phyloP scores from a whole-genome alignment of 208 protist species.

The Leishmania arabica region DNA sequence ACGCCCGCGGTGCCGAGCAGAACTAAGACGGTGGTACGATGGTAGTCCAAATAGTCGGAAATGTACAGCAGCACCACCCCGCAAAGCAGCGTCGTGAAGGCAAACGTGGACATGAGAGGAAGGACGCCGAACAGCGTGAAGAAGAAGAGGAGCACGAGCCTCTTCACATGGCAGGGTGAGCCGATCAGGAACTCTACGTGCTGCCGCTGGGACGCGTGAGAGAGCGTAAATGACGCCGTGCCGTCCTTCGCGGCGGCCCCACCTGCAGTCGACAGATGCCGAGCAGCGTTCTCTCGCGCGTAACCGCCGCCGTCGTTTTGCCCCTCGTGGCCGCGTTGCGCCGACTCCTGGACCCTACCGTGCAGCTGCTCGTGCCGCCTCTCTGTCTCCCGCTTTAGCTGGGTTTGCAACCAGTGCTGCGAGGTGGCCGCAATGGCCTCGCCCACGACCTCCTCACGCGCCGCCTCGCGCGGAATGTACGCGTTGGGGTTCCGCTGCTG shows the following conservation, averaged over 20 bases:
- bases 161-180: slow-evolving; percentile 35
- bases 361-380: slow-evolving; percentile 20
- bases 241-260: background rate
- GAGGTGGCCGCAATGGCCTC: slow-evolving; percentile 41
- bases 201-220: background rate
- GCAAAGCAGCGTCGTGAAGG: slow-evolving; percentile 63
- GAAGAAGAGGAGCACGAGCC: slow-evolving; percentile 51
- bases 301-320: slow-evolving; percentile 8
- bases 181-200: slow-evolving; percentile 43
- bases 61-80: slow-evolving; percentile 74
- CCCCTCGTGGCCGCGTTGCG: background rate
- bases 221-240: background rate
- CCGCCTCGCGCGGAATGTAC: slow-evolving; percentile 19
- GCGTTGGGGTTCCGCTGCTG: slow-evolving; percentile 8
- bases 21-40: slow-evolving; percentile 50
- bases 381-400: slow-evolving; percentile 30
- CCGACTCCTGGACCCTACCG: slow-evolving; percentile 1
- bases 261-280: background rate
- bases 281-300: slow-evolving; percentile 16
- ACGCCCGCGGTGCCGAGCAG: slow-evolving; percentile 46
- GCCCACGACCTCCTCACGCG: slow-evolving; percentile 53
- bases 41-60: slow-evolving; percentile 77
- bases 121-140: slow-evolving; percentile 71
- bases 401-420: slow-evolving; percentile 53
- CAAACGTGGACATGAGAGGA: slow-evolving; percentile 74